A percentile compares a stretch with the other conserved stretches of the same genome.
Evolutionary conservation across 768 basidiomycete species (phyloP).

Genomic region (Favolaschia claudopus): DNA sequence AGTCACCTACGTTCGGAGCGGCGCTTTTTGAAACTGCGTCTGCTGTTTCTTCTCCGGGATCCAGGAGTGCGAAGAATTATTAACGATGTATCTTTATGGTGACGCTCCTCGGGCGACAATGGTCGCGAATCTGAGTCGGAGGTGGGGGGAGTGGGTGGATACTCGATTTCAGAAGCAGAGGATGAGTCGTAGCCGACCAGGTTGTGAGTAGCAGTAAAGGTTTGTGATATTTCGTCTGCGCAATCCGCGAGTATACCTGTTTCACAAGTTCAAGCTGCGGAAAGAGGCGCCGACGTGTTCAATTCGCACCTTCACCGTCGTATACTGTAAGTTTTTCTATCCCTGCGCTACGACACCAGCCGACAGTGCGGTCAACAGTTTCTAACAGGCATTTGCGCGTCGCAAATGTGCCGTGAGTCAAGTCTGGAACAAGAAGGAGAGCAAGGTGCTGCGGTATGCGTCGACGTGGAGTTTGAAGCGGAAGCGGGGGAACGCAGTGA

Average conservation of each 20-base stretch:
- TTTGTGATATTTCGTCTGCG: constrained; percentile 49
- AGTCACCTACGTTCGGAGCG: constrained; percentile 10
- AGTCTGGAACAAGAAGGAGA: constrained; percentile 62
- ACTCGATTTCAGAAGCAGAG: constrained; percentile 66
- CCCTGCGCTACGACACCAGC: constrained; percentile 71
- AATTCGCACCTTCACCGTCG: constrained; percentile 68
- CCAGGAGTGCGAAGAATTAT: constrained; percentile 31
- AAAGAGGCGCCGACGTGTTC: background rate
- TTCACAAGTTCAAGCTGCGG: background rate
- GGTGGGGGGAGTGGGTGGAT: constrained; percentile 79
- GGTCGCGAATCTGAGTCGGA: constrained; percentile 77
- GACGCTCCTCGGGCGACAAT: constrained; percentile 55
- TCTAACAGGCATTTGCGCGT: constrained; percentile 55
- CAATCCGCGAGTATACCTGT: constrained; percentile 51
- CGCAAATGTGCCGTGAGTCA: constrained; percentile 41
- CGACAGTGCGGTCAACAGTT: constrained; percentile 58
- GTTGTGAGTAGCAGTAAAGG: constrained; percentile 35
- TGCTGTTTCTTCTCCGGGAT: constrained; percentile 5
- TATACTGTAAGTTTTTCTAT: constrained; percentile 74
- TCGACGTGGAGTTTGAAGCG: constrained; percentile 58
- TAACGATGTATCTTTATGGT: constrained; percentile 25
- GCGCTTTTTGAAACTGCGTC: constrained; percentile 22
- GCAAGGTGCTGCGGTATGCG: constrained; percentile 74
- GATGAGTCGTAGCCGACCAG: constrained; percentile 32
- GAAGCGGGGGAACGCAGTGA: constrained; percentile 48